Base-by-base conservation (phyloP, 495 filamentous ascomycete genomes). In the Trypethelium eluteriae region DNA sequence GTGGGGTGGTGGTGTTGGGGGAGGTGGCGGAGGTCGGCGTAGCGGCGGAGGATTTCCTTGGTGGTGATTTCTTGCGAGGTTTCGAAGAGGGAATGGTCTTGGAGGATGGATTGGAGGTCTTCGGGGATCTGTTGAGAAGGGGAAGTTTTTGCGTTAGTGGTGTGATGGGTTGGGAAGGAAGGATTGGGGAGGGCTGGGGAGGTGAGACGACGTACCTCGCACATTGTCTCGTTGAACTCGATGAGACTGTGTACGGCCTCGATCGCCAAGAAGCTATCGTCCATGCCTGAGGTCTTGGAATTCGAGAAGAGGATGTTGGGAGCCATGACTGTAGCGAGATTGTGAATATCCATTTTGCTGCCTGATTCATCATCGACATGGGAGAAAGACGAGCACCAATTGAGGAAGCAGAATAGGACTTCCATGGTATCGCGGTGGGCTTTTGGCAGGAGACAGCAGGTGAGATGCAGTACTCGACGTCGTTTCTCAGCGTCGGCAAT, bases 301-400 rank as follows among this genome's bases (percentile, higher is more conserved):
- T 85, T 88, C 11, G 89, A 86, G 70, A 90, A 91, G 14, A 99
- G 85, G 64, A 99, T 89, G 69, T 99, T 99, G 0, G 94, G 94
- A 5, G 93, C 91, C 70, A 99, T 96, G 67, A 99, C 94, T n/a
- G 95, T 98, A 6, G 94, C 91, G 64, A 99, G 84, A 72, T 99
- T 99, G 76, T 96, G 93, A 62, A 94, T 91, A 76, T 99, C 94
- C 94, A 99, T 99, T 81, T 97, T 97, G 73, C 92, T 96, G 32
- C 94, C 94, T 46, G 83, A 84, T 71, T 90, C 88, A 71, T 98
- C 93, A 71, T 99, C 94, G 32, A 98, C 88, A 72, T 96, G 91
- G 62, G 93, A 92, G 80, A 99, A 99, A 5, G 94, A 96, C 12
- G 92, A 91, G 14, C 89, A 90, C 95, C 95, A 99, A 73, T 94